Evolutionary conservation across 805 yeast genomes (phyloP).

Genomic region (Wickerhamomyces silvicola): DNA sequence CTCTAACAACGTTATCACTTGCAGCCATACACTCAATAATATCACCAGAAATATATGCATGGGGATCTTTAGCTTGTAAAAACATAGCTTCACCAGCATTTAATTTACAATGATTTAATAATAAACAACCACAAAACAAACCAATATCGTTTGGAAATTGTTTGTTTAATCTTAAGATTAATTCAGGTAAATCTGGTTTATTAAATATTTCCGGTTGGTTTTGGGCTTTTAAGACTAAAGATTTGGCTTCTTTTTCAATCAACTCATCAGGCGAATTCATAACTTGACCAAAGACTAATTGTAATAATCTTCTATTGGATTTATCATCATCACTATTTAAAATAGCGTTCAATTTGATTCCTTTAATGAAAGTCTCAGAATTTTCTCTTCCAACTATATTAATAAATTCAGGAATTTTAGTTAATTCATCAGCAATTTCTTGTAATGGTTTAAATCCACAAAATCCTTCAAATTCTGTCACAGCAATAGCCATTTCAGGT

Average conservation of each 20-base stretch:
- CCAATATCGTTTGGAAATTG: constrained; percentile 96
- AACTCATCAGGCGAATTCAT: constrained; percentile 73
- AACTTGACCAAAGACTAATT: constrained; percentile 68
- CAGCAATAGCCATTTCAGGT: constrained; percentile 99
- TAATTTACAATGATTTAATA: constrained; percentile 82
- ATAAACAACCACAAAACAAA: constrained; percentile 87
- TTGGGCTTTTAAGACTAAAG: constrained; percentile 60
- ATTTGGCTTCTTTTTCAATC: constrained; percentile 51
- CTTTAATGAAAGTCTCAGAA: constrained; percentile 45
- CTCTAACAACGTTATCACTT: constrained; percentile 94
- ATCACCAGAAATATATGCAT: constrained; percentile 95
- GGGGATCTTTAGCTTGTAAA: constrained; percentile 94
- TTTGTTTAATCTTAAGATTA: constrained; percentile 68
- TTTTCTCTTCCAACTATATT: constrained; percentile 61
- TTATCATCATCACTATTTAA: constrained; percentile 46
- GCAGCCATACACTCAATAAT: constrained; percentile 99
- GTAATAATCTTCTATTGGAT: constrained; percentile 59
- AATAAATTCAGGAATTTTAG: constrained; percentile 69
- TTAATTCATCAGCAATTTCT: constrained; percentile 63
- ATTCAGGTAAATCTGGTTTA: constrained; percentile 52
- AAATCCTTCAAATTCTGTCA: constrained; percentile 93
- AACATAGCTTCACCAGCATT: constrained; percentile 94
- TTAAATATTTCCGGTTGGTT: constrained; percentile 50
- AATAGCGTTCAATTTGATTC: constrained; percentile 35
- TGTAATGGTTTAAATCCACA: constrained; percentile 94